Evolutionary conservation across 768 basidiomycete genomes (phyloP), one percentile per base, ranked within the genome.

Genomic region (Boletus coccyginus): DNA sequence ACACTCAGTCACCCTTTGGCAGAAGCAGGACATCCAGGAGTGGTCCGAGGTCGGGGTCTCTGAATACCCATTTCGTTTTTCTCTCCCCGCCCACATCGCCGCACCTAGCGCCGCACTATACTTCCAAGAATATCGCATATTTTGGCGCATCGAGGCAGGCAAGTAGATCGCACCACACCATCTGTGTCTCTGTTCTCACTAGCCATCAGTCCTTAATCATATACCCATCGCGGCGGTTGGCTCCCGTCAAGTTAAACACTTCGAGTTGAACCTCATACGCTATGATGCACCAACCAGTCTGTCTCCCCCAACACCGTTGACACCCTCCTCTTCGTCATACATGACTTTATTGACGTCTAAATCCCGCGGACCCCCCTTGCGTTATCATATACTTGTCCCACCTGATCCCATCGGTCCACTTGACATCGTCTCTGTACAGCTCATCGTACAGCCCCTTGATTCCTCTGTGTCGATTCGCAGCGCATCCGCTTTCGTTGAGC

Each of bases 91-190:
- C 53, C 77, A 79, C 58, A 78, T 81, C 49, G 71, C 78, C 16
- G 88, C 88, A 40, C 86, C 84, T 63, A 87, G 86, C 69, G 85
- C 86, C 46, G 81, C 86, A 14, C 63, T 72, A 39, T 78, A 83
- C 57, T 90, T 85, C 64, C 87, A 87, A 62, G 87, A 86, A 63
- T 94, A 91, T 70, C 80, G 86, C 43, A 84, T 88, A 66, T 82
- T 82, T 66, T 94, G 92, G 92, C 79, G 90, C 51, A 77, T 94
- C 54, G 92, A 94, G 75, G 91, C 91, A 59, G 80, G 90, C 85
- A 60, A 60, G 85, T 78, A 14, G 45, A 58, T 49, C 51, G n/a
- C 51, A 13, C 41, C 40, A 46, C 36, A 33, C 43, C 42, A 38
- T 50, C 46, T 38, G 7, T 19, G 56, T 40, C 27, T 49, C 24